phyloP scores from a whole-genome alignment of 2,329 filamentous ascomycete genomes.

The Lachnellula willkommii region DNA sequence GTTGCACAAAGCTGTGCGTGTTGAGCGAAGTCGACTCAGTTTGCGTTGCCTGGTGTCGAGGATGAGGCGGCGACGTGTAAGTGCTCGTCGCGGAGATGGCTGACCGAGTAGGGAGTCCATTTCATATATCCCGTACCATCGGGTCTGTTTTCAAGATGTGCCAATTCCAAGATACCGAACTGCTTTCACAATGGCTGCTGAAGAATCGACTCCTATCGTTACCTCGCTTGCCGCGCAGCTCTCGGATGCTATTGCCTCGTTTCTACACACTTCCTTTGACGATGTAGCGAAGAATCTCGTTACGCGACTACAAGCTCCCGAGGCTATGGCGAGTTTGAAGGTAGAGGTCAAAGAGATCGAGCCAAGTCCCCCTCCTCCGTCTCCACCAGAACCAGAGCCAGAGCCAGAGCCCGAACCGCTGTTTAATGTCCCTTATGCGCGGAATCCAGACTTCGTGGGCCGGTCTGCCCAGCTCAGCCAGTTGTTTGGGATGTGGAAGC shows the following conservation, averaged over 20 bases:
- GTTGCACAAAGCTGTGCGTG: neutral
- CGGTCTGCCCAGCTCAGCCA: slow-evolving; percentile 14
- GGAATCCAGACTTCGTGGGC: slow-evolving; percentile 23
- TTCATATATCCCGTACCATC: slow-evolving; percentile 1
- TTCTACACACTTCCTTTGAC: slow-evolving; percentile 1
- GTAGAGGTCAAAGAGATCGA: neutral
- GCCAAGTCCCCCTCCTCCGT: neutral
- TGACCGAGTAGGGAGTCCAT: neutral
- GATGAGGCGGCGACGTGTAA: slow-evolving; percentile 3
- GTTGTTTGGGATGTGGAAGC: slow-evolving; percentile 24
- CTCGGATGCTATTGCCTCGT: slow-evolving; percentile 5
- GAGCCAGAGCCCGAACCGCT: slow-evolving; percentile 2
- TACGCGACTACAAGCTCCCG: slow-evolving; percentile 1
- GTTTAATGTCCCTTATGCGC: slow-evolving; percentile 17
- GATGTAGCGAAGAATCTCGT: slow-evolving; percentile 5
- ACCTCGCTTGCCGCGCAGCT: slow-evolving; percentile 1
- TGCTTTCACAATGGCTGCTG: neutral
- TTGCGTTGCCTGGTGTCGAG: slow-evolving; percentile 2
- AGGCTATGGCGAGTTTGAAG: neutral
- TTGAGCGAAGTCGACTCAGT: slow-evolving; percentile 11
- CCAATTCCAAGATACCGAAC: neutral
- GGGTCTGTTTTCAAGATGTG: neutral
- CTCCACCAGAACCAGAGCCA: slow-evolving; percentile 1
- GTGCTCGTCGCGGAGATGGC: neutral
- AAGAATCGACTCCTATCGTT: neutral